Evolutionary conservation across 192 early-diverging fungal species (phyloP), one percentile per base, ranked within the genome.

Genomic region (Geranomyces michiganensis): DNA sequence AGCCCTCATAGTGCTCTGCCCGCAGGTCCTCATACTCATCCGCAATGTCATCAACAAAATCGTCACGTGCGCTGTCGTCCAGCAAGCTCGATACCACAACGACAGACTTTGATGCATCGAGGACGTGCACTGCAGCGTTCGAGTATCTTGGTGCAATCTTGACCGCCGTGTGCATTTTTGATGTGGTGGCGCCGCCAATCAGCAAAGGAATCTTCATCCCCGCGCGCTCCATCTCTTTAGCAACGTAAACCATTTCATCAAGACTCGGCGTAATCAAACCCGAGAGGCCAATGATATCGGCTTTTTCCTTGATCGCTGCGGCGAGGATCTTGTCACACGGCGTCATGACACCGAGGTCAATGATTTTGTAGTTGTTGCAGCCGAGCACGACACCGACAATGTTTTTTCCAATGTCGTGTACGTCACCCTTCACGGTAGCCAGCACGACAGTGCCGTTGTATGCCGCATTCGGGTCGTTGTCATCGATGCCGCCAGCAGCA

Each of bases 321-420:
- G 92, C 85, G 60, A 97, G 89, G 71, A 97, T 97, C 84, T 92
- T 94, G 26, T 96, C 93, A 76, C 91, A 93, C 0, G 96, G 94
- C 45, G 88, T 89, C 96, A 97, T 97, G 32, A 97, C 96, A 36
- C 96, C 96, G 68, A 97, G 71, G 77, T 96, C 96, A 60, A 98
- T 89, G 45, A 98, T 92, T 67, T 87, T 87, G 77, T 98, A 98
- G 78, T 96, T 96, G 84, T 98, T 98, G 88, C 96, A 98, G 30
- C 96, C 96, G 48, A 98, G 80, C 49, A 98, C 96, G 36, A 98
- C 96, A 22, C 91, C 94, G 49, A 94, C 92, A 85, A 98, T 98
- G 81, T 98, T 98, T 84, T 96, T 98, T 43, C 96, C 96, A 74
- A 98, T 98, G 80, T 96, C 94, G 82, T 98, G 96, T 31, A 98